Evolutionary conservation across 768 basidiomycete genomes (phyloP).

Genomic region (Baorangia bicolor): DNA sequence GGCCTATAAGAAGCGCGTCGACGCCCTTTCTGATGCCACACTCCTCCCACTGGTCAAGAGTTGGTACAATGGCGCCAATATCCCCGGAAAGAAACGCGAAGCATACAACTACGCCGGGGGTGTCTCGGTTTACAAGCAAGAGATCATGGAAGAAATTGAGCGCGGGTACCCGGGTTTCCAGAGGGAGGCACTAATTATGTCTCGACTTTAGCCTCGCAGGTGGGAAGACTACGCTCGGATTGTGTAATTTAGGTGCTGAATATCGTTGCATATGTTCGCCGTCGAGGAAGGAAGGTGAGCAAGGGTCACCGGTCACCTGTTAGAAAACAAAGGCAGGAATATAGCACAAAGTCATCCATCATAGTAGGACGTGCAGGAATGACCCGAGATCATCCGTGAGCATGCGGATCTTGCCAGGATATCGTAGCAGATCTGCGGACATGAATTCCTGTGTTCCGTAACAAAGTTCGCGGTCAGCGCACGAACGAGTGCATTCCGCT

Average conservation of each 20-base stretch:
- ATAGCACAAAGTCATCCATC: no score
- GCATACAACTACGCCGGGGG: conserved; percentile 6
- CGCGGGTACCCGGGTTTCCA: conserved; percentile 13
- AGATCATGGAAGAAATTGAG: conserved; percentile 15
- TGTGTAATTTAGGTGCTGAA: not conserved
- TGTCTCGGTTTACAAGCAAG: not conserved
- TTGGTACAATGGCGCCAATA: conserved; percentile 4
- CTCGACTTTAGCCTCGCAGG: not conserved
- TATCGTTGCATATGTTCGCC: not conserved
- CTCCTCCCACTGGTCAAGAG: conserved; percentile 6
- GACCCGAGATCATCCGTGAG: no score
- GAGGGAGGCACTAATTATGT: not conserved
- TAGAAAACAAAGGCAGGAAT: no score
- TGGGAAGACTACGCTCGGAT: not conserved
- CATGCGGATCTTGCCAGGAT: no score
- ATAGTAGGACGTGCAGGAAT: no score
- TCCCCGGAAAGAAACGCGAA: conserved; percentile 9
- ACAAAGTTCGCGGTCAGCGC: no score
- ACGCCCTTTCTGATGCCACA: not conserved
- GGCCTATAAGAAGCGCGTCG: conserved; percentile 7
- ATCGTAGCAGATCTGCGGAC: no score
- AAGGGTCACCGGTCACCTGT: no score
- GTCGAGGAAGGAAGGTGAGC: not conserved
- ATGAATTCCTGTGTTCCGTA: no score
- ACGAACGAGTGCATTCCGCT: no score